Percentiles rank a stretch among this genome's conserved stretches.
Evolutionary conservation across 257 asterid species (phyloP).

Genomic region (Solanum pinnatisectum): DNA sequence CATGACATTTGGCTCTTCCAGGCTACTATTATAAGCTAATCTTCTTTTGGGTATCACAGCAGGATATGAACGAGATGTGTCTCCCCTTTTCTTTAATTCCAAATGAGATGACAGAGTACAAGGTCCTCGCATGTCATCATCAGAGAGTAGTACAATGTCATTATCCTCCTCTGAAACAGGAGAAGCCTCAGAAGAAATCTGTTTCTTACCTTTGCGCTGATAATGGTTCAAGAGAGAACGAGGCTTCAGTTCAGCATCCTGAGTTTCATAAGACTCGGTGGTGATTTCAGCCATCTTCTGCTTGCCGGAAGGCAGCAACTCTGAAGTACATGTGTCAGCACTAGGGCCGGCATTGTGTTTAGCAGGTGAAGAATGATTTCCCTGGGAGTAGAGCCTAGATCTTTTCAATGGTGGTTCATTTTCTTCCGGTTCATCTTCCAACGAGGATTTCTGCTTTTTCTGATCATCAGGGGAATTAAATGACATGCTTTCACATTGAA

Average conservation of each 20-base stretch:
- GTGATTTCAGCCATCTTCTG: slow-evolving; percentile 2
- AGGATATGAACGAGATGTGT: not conserved
- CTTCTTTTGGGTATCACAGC: not conserved
- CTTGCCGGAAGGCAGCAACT: not conserved
- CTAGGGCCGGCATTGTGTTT: not conserved
- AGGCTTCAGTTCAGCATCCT: not conserved
- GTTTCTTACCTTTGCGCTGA: slow-evolving; percentile 9
- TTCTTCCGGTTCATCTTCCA: slow-evolving; percentile 20
- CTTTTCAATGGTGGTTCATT: slow-evolving; percentile 21
- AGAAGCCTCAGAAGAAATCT: slow-evolving; percentile 8
- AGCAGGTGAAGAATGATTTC: slow-evolving; percentile 6
- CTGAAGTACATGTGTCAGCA: not conserved
- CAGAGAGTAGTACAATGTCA: not conserved
- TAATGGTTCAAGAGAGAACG: not conserved
- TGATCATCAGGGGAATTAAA: not conserved
- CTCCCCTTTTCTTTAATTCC: not conserved
- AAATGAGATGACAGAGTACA: not conserved
- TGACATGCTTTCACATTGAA: not conserved
- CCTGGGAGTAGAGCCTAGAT: slow-evolving; percentile 6
- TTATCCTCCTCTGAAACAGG: not conserved
- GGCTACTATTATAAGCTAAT: not conserved
- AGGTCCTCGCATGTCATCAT: not conserved
- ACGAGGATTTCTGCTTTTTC: not conserved
- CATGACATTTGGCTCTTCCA: not conserved
- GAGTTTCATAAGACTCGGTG: not conserved